Evolutionary conservation across 768 basidiomycete species (phyloP).

Genomic region (Sistotremastrum suecicum): DNA sequence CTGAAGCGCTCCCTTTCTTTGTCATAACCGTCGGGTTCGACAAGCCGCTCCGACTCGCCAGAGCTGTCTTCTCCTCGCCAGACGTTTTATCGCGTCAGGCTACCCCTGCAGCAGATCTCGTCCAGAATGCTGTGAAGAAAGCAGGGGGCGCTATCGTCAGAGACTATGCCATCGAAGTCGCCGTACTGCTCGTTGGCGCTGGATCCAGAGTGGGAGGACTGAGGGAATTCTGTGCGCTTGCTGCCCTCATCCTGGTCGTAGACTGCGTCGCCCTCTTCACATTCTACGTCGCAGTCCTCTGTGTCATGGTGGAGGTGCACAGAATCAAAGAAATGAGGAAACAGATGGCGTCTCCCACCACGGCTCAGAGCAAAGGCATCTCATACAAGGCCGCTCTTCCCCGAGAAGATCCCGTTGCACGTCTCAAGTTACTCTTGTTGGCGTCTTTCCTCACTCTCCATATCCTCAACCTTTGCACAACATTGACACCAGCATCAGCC

Average conservation of each 20-base stretch:
- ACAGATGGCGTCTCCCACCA: no score
- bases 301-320: constrained; percentile 87
- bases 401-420: constrained; percentile 62
- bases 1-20: constrained; percentile 93
- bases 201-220: constrained; percentile 78
- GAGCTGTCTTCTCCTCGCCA: constrained; percentile 79
- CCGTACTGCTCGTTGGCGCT: constrained; percentile 77
- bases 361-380: no score
- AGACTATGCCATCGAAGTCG: constrained; percentile 88
- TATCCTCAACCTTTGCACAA: constrained; percentile 84
- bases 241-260: constrained; percentile 71
- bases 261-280: constrained; percentile 86
- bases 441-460: constrained; percentile 85
- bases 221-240: constrained; percentile 88
- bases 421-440: constrained; percentile 80
- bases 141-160: constrained; percentile 77
- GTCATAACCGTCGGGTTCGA: constrained; percentile 98
- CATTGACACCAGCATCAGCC: constrained; percentile 60
- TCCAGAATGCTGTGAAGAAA: constrained; percentile 67
- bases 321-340: constrained; percentile 1
- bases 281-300: constrained; percentile 78
- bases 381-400: no score
- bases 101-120: constrained; percentile 71
- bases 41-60: constrained; percentile 85
- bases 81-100: constrained; percentile 37